Evolutionary conservation across 2,329 filamentous ascomycete species (phyloP), one percentile per base, ranked within the genome.

Genomic region (Monilinia fructicola): DNA sequence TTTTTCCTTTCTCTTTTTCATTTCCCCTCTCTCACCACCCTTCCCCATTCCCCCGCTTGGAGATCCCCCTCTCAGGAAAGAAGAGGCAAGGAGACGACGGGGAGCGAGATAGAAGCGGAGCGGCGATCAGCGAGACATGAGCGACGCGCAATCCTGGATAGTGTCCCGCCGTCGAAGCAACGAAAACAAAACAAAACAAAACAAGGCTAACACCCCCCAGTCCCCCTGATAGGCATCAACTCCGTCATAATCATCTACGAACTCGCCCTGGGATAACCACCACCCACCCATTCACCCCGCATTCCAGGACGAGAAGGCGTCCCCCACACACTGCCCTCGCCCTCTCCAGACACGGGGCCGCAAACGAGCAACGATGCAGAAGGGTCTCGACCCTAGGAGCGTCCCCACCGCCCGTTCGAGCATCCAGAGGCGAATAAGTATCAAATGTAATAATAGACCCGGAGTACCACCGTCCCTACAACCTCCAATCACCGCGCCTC

Each of bases 151-250:
- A 42, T 42, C 10, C 4, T 2, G 40, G 14, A 4, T 1, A 42
- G 40, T 16, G 40, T 12, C 14, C 2, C 12, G 2, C 4, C 4
- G 4, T 16, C 40, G 12, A 42, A 42, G 58, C 68, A 42, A 64
- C 21, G 58, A 52, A 63, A 26, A 9, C 26, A 35, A 28, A 28
- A 11, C 38, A 18, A 21, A 40, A 1, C 26, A n/a, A 35, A 9
- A 35, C 28, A 4, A 55, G 35, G 18, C 61, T 55, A 63, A 63
- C 21, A 48, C 2, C 28, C 14, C 16, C 16, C 73, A 95, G 92
- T 94, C 83, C 93, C 92, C 18, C 79, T 96, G 70, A 96, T 96
- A 78, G 85, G 87, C 69, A 87, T 94, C 74, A 96, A 96, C 78
- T 87, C 88, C 7, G 78, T 93, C 71, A 89, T 96, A 71, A 95